These are phyloP conservation scores for Glycine tomentella DNA, from an alignment of 306 rosid genomes.

Conservation along the genomic window DNA sequence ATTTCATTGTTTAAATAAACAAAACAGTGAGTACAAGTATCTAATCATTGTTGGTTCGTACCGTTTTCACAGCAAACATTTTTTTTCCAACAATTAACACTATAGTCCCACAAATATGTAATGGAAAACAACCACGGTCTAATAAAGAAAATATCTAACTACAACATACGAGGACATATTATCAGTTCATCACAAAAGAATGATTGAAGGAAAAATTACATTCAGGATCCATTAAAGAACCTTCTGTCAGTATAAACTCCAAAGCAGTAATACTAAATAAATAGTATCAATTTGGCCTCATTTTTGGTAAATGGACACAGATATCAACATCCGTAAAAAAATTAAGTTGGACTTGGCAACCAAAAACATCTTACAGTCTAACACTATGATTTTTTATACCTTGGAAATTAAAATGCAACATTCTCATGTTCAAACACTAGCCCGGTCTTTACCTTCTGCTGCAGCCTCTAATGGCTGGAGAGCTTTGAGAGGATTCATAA, in stretches of 20 bases:
- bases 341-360: conserved; percentile 40
- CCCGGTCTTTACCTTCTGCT: conserved; percentile 52
- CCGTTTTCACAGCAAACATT: too few relatives aligned
- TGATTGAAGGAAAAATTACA: conserved; percentile 22
- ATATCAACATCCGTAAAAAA: conserved; percentile 44
- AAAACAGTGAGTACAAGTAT: too few relatives aligned
- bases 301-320: conserved; percentile 42
- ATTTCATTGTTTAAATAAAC: too few relatives aligned
- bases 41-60: too few relatives aligned
- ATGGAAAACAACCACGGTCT: too few relatives aligned
- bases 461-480: conserved; percentile 76
- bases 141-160: too few relatives aligned
- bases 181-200: neutral
- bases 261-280: neutral
- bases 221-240: conserved; percentile 23
- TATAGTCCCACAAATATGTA: too few relatives aligned
- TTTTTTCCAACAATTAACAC: too few relatives aligned
- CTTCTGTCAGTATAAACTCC: conserved; percentile 20
- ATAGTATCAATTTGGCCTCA: conserved; percentile 25
- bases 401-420: conserved; percentile 34
- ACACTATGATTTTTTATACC: conserved; percentile 34
- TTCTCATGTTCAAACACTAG: conserved; percentile 45
- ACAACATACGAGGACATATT: too few relatives aligned
- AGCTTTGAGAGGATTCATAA: conserved; percentile 96
- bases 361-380: conserved; percentile 45